Percentiles rank a stretch among this genome's conserved stretches.
Evolutionary conservation across 768 basidiomycete species (phyloP).

Genomic region (Chalciporus pseudorubinellus): DNA sequence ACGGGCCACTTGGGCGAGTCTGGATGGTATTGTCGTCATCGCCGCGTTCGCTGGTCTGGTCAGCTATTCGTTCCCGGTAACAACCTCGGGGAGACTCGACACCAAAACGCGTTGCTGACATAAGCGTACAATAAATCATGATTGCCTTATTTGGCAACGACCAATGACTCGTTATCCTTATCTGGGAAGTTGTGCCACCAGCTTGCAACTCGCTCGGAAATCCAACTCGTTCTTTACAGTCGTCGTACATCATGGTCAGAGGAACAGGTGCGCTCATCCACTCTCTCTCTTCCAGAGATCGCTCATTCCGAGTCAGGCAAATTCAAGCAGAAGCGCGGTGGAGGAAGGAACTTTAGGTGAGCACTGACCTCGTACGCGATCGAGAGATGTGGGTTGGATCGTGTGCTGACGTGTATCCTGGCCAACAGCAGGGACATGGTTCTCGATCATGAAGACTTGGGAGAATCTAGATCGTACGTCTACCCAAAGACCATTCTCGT

Average conservation of each 20-base stretch:
- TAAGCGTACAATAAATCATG: constrained; percentile 7
- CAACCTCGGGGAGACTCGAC: constrained; percentile 9
- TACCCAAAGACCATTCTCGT: constrained; percentile 7
- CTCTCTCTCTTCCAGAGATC: background rate
- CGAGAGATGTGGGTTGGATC: constrained; percentile 5
- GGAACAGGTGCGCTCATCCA: constrained; percentile 20
- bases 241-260: constrained; percentile 30
- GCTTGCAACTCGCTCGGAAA: background rate
- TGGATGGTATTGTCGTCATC: constrained; percentile 86
- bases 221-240: background rate
- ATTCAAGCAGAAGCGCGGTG: constrained; percentile 85
- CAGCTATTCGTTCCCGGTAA: no score
- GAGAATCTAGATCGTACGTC: constrained; percentile 47
- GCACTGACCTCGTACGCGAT: constrained; percentile 5
- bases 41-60: background rate
- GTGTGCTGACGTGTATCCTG: constrained; percentile 6
- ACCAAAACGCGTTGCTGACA: constrained; percentile 6
- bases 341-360: constrained; percentile 82
- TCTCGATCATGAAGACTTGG: constrained; percentile 56
- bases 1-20: constrained; percentile 71
- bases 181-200: constrained; percentile 5
- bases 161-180: constrained; percentile 1
- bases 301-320: constrained; percentile 46
- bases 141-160: constrained; percentile 12
- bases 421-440: constrained; percentile 53